These are phyloP conservation scores for Garcia nutans DNA, from an alignment of 345 rosid species.

Conservation along the genomic window DNA sequence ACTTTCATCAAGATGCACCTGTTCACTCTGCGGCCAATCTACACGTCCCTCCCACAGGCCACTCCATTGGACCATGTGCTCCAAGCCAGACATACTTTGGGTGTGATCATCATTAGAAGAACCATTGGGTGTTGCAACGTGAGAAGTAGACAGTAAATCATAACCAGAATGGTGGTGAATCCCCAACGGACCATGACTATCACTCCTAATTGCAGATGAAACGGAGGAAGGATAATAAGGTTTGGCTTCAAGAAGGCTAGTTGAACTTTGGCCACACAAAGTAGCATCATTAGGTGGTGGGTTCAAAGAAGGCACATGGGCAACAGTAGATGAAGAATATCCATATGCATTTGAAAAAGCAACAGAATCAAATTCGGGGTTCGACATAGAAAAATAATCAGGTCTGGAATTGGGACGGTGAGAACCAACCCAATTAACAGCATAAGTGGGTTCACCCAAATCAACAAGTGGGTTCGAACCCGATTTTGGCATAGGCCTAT, in stretches of 20 bases:
- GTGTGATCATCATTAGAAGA: constrained; percentile 25
- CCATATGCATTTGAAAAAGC: constrained; percentile 26
- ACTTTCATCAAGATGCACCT: constrained; percentile 24
- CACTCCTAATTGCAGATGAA: constrained; percentile 18
- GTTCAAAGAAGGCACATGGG: constrained; percentile 21
- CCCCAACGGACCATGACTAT: constrained; percentile 10
- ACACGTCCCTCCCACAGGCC: constrained; percentile 34
- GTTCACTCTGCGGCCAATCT: constrained; percentile 30
- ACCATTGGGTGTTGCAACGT: constrained; percentile 20
- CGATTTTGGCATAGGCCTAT: constrained; percentile 33
- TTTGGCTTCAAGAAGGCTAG: constrained; percentile 30
- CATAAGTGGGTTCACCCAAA: constrained; percentile 36
- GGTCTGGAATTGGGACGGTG: constrained; percentile 14
- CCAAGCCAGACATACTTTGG: constrained; percentile 28
- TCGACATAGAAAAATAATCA: constrained; percentile 11
- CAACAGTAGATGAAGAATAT: constrained; percentile 25
- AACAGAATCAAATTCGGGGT: constrained; percentile 16
- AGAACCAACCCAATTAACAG: constrained; percentile 26
- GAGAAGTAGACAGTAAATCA: constrained; percentile 25
- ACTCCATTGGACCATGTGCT: constrained; percentile 25
- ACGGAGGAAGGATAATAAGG: constrained; percentile 41
- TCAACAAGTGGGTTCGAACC: constrained; percentile 32
- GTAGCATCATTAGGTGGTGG: constrained; percentile 27
- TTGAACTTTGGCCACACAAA: constrained; percentile 24
- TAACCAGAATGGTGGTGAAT: constrained; percentile 22